Base-by-base conservation (phyloP, 2,329 filamentous ascomycete genomes). In the Diplodia mutila region DNA sequence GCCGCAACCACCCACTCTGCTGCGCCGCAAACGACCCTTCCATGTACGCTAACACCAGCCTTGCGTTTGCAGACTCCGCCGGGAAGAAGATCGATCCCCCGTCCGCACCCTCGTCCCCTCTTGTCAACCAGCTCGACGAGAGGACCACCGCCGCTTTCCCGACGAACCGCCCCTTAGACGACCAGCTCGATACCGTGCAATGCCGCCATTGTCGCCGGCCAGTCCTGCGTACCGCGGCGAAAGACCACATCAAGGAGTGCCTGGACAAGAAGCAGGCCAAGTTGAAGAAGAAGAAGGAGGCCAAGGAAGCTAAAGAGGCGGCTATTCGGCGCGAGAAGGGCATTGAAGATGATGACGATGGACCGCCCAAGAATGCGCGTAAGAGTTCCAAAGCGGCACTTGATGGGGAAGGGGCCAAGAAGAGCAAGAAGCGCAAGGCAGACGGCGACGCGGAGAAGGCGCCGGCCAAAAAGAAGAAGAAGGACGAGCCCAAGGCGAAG, bases 121-220 rank as follows among this genome's bases (percentile, higher is more conserved):
- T 81, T 53, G 76, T 85, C 37, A 85, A 83, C 73, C 86, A 88
- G 65, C 86, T 97, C 63, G 92, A 96, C 73, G 89, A 93, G 69
- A 87, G 84, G 69, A 89, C 91, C 16, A 87, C 91, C 72, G 89
- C 92, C 69, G 91, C 91, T 4, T 97, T 97, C 78, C 85, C 89
- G 4, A 94, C 90, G 55, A 92, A 93, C 69, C 89, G 90, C 68
- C 93, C 93, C 0, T 85, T 97, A 72, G 90, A 93, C 73, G 94
- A 97, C 75, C 85, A 84, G 67, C 87, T 91, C 12, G 92, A 97
- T 70, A 86, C 92, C 11, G 89, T 95, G 61, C 80, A 82, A 72
- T 99, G 94, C 85, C 97, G 95, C 77, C 93, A 96, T 77, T 99
- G 94, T 82, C 97, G 95, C 80, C 94, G 96, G 74, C 91, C 91